A percentile compares a stretch with the other conserved stretches of the same genome.
These are phyloP conservation scores for Agapanthus africanus DNA, from an alignment of 106 monocot genomes.

Conservation along the genomic window DNA sequence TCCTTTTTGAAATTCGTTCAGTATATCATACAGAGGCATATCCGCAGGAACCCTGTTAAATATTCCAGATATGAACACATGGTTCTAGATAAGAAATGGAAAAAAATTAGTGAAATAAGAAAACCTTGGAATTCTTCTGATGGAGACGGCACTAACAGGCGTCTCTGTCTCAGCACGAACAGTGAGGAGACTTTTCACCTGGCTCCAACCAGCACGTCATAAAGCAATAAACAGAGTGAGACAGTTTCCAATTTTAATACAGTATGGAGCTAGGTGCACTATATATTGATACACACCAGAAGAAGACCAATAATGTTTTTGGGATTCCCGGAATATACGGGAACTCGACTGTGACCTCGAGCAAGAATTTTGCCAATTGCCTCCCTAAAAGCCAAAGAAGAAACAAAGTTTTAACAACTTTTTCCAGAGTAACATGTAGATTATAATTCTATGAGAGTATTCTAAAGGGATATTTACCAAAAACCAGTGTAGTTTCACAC, in stretches of 20 bases:
- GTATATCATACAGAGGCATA: slow-evolving; percentile 97
- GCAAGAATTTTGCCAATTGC: slow-evolving; percentile 99
- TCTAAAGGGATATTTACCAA: no score
- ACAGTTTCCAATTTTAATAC: neutral
- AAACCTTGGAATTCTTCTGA: slow-evolving; percentile 95
- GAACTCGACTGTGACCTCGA: slow-evolving; percentile 93
- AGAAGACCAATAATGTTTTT: slow-evolving; percentile 93
- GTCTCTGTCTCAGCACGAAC: slow-evolving; percentile 99
- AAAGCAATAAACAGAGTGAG: neutral
- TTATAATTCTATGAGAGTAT: neutral
- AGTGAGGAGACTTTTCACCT: slow-evolving; percentile 99
- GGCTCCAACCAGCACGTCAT: slow-evolving; percentile 3
- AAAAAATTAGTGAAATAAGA: neutral
- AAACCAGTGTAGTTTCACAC: no score
- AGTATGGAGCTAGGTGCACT: neutral
- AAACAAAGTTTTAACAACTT: neutral
- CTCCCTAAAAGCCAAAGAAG: slow-evolving; percentile 44
- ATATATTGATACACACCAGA: slow-evolving; percentile 46
- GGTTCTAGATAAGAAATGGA: neutral
- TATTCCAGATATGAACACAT: neutral
- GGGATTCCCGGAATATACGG: slow-evolving; percentile 91
- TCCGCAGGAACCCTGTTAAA: slow-evolving; percentile 86
- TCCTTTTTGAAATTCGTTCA: slow-evolving; percentile 99
- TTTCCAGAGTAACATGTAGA: neutral
- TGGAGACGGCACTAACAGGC: slow-evolving; percentile 95